Evolutionary conservation across 2,329 filamentous ascomycete genomes (phyloP), one percentile per base, ranked within the genome.

Genomic region (Pseudocercospora pini-densiflorae): DNA sequence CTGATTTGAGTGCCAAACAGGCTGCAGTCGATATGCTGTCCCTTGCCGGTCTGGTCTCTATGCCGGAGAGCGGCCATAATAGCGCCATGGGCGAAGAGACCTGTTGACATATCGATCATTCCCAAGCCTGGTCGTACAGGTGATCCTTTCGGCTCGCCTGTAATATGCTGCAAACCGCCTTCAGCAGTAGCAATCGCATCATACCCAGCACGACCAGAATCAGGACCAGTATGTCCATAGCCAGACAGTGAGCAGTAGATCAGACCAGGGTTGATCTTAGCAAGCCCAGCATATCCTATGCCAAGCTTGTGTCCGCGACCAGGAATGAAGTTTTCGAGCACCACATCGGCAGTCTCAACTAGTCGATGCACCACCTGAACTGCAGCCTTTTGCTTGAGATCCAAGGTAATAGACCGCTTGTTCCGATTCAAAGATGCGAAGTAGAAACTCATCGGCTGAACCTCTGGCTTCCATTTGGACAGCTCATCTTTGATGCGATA

Each of bases 341-440:
- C 68, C 2, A 81, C 75, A 62, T 81, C 80, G 10, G 74, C 71
- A 0, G 68, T 64, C 61, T 75, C 74, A 0, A 72, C 74, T 0
- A 82, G 68, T 1, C 74, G 67, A 4, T 77, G 65, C 2, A 80
- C 49, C 12, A 81, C 33, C n/a, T 66, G 66, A 21, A 64, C 64
- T 3, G 72, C 76, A 5, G 73, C 68, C 2, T 77, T 74, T 60
- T 82, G 77, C 47, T 79, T 78, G 31, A 79, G 66, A 67, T 75
- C 76, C 8, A 75, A 62, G 9, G 74, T 71, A 43, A 82, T 73
- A 1, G 78, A 81, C 6, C 75, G 70, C 65, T 82, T 82, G 61
- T 82, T 82, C 12, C 80, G 76, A 45, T 82, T 82, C 31, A 81
- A 72, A 3, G 77, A 72, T 6, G 76, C 74, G 68, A 81, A 81